A percentile compares a stretch with the other conserved stretches of the same genome.
These are phyloP conservation scores for Colletotrichum cordylinicola DNA, from an alignment of 2,329 filamentous ascomycete genomes.

Conservation along the genomic window DNA sequence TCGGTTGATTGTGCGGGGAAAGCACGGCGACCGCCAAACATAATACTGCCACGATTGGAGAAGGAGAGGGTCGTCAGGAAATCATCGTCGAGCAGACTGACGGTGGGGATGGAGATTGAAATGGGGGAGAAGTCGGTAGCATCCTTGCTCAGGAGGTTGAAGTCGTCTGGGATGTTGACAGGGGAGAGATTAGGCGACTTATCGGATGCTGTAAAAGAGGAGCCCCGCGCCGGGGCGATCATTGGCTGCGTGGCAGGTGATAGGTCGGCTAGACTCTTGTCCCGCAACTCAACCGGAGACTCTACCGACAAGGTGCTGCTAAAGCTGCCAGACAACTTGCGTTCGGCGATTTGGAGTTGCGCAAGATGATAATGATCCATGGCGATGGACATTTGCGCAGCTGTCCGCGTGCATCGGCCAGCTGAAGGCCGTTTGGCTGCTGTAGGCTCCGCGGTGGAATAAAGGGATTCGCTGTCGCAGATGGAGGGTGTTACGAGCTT, in stretches of 20 bases:
- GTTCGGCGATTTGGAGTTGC: slow-evolving; percentile 3
- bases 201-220: slow-evolving; percentile 8
- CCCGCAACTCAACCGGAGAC: slow-evolving; percentile 24
- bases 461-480: slow-evolving; percentile 35
- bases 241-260: slow-evolving; percentile 28
- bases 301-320: slow-evolving; percentile 29
- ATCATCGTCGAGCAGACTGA: slow-evolving; percentile 62
- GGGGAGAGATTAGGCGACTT: slow-evolving; percentile 24
- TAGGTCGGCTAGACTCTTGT: slow-evolving; percentile 28
- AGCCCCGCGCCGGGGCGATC: slow-evolving; percentile 31
- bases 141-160: slow-evolving; percentile 27
- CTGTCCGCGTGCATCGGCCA: slow-evolving; percentile 6
- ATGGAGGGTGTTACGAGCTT: slow-evolving; percentile 19
- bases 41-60: slow-evolving; percentile 68
- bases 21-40: slow-evolving; percentile 52
- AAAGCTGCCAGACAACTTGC: slow-evolving; percentile 30
- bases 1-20: slow-evolving; percentile 7
- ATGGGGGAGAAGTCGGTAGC: slow-evolving; percentile 52
- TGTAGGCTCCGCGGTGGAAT: slow-evolving; percentile 24
- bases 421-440: not conserved
- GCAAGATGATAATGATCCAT: slow-evolving; percentile 7
- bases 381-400: not conserved
- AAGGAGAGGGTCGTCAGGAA: slow-evolving; percentile 63
- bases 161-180: slow-evolving; percentile 21
- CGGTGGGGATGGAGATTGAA: slow-evolving; percentile 61